These are phyloP conservation scores for Hortaea werneckii DNA, from an alignment of 2,329 filamentous ascomycete genomes.

Conservation along the genomic window DNA sequence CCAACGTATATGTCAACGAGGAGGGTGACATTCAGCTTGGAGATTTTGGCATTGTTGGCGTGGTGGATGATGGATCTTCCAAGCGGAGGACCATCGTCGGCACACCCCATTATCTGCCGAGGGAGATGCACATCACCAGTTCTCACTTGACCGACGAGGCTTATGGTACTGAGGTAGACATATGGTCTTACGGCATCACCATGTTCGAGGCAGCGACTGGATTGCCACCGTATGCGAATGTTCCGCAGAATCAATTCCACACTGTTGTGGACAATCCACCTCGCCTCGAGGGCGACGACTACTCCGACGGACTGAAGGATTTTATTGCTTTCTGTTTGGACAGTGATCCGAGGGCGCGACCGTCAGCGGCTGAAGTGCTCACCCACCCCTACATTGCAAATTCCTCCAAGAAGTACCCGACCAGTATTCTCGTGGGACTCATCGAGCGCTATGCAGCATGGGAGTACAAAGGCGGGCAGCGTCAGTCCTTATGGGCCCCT, in stretches of 20 bases:
- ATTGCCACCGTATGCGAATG: constrained; percentile 50
- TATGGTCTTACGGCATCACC: constrained; percentile 78
- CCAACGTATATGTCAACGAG: constrained; percentile 72
- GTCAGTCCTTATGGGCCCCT: constrained; percentile 53
- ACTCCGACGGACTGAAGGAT: constrained; percentile 57
- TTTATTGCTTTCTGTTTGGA: constrained; percentile 65
- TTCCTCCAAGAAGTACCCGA: constrained; percentile 54
- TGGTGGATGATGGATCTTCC: constrained; percentile 59
- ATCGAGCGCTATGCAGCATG: constrained; percentile 65
- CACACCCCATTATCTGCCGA: constrained; percentile 80
- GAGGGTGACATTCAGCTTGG: constrained; percentile 68
- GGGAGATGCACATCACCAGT: constrained; percentile 44
- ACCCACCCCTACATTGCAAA: constrained; percentile 59
- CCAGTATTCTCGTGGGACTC: constrained; percentile 51
- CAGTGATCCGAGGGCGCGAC: constrained; percentile 57
- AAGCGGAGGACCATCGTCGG: constrained; percentile 75
- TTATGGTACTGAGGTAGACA: constrained; percentile 51
- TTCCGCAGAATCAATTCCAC: constrained; percentile 17
- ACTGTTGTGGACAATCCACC: constrained; percentile 45
- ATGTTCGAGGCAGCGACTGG: constrained; percentile 74
- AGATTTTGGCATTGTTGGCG: constrained; percentile 74
- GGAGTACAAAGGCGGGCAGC: constrained; percentile 63
- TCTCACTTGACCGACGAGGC: constrained; percentile 25
- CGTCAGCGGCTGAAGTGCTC: constrained; percentile 59
- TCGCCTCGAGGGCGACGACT: constrained; percentile 59